phyloP scores from a whole-genome alignment of 2,329 filamentous ascomycete genomes.

The Scedosporium aurantiacum region DNA sequence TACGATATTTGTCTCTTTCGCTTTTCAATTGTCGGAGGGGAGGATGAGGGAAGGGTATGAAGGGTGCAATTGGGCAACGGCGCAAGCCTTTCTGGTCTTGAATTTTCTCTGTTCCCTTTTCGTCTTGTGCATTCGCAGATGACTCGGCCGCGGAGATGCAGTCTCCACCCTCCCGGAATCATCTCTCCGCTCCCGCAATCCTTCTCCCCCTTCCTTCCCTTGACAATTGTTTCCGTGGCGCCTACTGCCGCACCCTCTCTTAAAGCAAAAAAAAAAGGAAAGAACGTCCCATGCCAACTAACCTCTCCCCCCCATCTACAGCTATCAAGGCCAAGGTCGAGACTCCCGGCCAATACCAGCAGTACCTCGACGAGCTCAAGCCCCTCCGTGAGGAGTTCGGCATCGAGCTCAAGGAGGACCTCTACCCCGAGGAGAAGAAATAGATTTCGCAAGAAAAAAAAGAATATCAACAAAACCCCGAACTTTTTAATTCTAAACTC shows the following conservation, averaged over 20 bases:
- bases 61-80: no score
- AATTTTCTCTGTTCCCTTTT: neutral
- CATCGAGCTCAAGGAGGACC: constrained; percentile 79
- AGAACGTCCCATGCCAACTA: neutral
- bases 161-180: neutral
- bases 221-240: neutral
- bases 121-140: neutral
- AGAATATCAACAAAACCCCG: neutral
- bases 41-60: neutral
- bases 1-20: constrained; percentile 34
- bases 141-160: neutral
- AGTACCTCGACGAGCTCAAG: constrained; percentile 92
- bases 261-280: neutral
- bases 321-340: constrained; percentile 99
- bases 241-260: no score
- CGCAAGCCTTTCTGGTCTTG: neutral
- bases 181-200: neutral
- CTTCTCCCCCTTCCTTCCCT: neutral
- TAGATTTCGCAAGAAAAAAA: constrained; percentile 1
- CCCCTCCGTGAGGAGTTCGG: constrained; percentile 87
- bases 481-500: neutral
- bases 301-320: constrained; percentile 23
- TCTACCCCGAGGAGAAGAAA: constrained; percentile 61
- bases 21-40: neutral
- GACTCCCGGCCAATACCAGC: constrained; percentile 93